These are phyloP conservation scores for Cudoniella acicularis DNA, from an alignment of 495 filamentous ascomycete genomes.

Conservation along the genomic window DNA sequence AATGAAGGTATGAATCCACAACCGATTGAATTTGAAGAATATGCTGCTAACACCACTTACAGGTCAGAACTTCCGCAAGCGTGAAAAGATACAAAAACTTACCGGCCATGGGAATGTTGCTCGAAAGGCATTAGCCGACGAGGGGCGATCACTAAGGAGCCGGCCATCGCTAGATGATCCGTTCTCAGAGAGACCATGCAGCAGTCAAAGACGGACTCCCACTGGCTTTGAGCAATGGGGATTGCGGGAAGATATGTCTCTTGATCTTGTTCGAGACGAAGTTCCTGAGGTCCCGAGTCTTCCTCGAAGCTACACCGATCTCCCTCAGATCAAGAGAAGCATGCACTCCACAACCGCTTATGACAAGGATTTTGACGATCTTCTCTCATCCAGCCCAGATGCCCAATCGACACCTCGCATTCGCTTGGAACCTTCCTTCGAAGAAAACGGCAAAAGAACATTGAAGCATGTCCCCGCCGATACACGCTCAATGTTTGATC, in stretches of 20 bases:
- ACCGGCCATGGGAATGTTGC: constrained; percentile 21
- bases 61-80: constrained; percentile 25
- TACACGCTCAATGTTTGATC: constrained; percentile 18
- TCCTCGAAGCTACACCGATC: neutral
- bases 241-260: constrained; percentile 6
- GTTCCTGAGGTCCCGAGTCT: constrained; percentile 1
- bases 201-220: neutral
- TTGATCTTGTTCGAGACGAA: neutral
- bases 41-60: neutral
- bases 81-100: constrained; percentile 19
- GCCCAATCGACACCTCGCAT: constrained; percentile 32
- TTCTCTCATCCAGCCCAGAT: constrained; percentile 31
- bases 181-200: constrained; percentile 15
- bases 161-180: constrained; percentile 19
- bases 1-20: constrained; percentile 22
- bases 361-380: constrained; percentile 13
- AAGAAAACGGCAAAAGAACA: constrained; percentile 6
- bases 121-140: constrained; percentile 26
- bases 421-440: constrained; percentile 23
- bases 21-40: neutral
- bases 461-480: constrained; percentile 9
- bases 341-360: neutral
- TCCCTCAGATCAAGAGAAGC: neutral
- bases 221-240: constrained; percentile 2
- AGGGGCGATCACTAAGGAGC: constrained; percentile 19